phyloP scores from a whole-genome alignment of 108 stramenopile genomes.

The Skeletonema grethae region DNA sequence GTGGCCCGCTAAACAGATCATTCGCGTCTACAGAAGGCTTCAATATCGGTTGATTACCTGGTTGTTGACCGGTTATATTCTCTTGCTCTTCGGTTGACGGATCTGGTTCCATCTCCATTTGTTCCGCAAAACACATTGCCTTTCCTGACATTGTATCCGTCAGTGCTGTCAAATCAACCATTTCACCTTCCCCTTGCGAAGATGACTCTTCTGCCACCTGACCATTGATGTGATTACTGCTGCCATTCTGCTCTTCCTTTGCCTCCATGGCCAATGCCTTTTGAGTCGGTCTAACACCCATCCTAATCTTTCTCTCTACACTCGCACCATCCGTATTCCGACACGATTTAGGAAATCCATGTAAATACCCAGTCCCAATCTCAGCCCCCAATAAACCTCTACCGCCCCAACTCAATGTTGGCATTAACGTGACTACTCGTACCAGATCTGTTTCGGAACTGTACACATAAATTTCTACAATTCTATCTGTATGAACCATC shows the following conservation, averaged over 20 bases:
- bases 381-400: conserved; percentile 90
- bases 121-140: conserved; percentile 57
- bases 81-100: conserved; percentile 11
- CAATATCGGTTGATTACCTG: not conserved
- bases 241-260: not conserved
- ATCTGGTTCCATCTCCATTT: conserved; percentile 81
- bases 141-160: conserved; percentile 40
- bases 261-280: conserved; percentile 13
- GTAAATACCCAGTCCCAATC: conserved; percentile 92
- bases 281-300: conserved; percentile 38
- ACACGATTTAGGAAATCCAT: conserved; percentile 77
- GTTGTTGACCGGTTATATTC: conserved; percentile 10
- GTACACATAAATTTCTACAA: conserved; percentile 95
- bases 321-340: conserved; percentile 64
- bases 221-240: conserved; percentile 1
- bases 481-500: conserved; percentile 67
- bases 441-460: conserved; percentile 89
- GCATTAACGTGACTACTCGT: conserved; percentile 86
- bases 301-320: conserved; percentile 72
- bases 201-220: not conserved
- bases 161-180: conserved; percentile 47
- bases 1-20: conserved; percentile 29
- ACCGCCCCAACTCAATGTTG: conserved; percentile 88
- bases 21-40: conserved; percentile 14
- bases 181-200: conserved; percentile 10